Base-by-base conservation (phyloP, 2,329 filamentous ascomycete species). In the Fusarium newnesense region DNA sequence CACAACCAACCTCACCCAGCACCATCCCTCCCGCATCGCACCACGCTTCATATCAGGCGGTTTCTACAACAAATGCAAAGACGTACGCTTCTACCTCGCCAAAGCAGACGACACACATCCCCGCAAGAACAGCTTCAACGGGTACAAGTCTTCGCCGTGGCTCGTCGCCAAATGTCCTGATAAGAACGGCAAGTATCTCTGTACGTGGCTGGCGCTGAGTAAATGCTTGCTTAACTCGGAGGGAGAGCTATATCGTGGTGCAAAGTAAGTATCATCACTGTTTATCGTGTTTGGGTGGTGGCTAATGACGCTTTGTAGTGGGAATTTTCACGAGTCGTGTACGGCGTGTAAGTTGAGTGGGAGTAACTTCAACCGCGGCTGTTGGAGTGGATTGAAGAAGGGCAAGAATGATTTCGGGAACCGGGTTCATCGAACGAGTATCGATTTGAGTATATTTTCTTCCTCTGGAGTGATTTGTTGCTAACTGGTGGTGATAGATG, bases 201-300 rank as follows among this genome's bases (percentile, higher is more conserved):
- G 75, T 28, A 73, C 68, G 12, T 69, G 54, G 56, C 49, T 76
- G n/a, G 36, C 64, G 24, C 40, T 76, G 19, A 70, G 70, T 11
- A 60, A 69, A 9, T 77, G 75, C 11, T 43, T 77, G 24, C 32
- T 56, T 10, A 76, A 77, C 43, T 15, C 44, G 5, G 43, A 66
- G 13, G 75, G 75, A 21, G 46, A 57, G 15, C 53, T 77, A 1
- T 32, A 46, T 11, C 49, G 64, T 7, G 65, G 54, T 15, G 28
- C 42, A 2, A 61, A 54, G 62, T 72, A 19, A 62, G 69, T 61
- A 10, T 5, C 6, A 0, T 19, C 5, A 10, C 10, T 18, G 4
- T 13, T 10, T 18, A 5, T 19, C 26, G 12, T n/a, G 12, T 26
- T 12, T 19, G 7, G 6, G 1, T 32, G 16, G 9, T 4, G 2